Conservation (phyloP, 257 asterid species). For the Solanum tarijense region DNA sequence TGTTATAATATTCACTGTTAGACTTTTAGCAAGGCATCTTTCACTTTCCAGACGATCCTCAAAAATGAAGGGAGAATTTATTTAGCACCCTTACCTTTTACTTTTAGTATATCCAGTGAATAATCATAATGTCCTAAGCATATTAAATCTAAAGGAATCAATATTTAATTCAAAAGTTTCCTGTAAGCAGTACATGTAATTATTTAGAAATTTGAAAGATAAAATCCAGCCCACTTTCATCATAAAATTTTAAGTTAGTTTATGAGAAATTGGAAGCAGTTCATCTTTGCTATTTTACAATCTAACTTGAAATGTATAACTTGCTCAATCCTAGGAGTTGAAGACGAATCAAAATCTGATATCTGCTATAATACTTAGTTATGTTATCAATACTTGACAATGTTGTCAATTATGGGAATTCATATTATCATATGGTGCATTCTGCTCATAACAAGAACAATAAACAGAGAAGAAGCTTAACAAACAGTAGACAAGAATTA, state of each 20-base stretch:
- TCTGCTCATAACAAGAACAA: not conserved
- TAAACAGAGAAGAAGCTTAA: not conserved
- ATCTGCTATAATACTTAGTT: not conserved
- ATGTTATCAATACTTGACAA: not conserved
- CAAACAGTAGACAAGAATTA: not conserved
- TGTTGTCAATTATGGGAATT: not conserved
- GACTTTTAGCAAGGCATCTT: not conserved
- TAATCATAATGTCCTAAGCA: not conserved
- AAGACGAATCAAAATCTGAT: not conserved
- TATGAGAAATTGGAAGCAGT: not conserved
- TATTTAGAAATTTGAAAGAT: not conserved
- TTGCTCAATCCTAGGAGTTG: not conserved
- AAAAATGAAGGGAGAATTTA: not conserved
- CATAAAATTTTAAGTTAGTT: not conserved
- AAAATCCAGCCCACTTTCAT: not conserved
- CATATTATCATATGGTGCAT: not conserved
- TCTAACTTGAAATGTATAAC: not conserved
- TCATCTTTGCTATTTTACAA: not conserved
- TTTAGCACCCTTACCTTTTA: not conserved
- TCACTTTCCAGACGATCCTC: not conserved
- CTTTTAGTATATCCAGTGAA: not conserved
- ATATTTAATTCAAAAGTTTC: not conserved
- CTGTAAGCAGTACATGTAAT: not conserved
- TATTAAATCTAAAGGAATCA: not conserved
- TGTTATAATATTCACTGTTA: not conserved